Evolutionary conservation across 2,329 filamentous ascomycete genomes (phyloP), one percentile per base, ranked within the genome.

Genomic region (Diaporthe sp.): DNA sequence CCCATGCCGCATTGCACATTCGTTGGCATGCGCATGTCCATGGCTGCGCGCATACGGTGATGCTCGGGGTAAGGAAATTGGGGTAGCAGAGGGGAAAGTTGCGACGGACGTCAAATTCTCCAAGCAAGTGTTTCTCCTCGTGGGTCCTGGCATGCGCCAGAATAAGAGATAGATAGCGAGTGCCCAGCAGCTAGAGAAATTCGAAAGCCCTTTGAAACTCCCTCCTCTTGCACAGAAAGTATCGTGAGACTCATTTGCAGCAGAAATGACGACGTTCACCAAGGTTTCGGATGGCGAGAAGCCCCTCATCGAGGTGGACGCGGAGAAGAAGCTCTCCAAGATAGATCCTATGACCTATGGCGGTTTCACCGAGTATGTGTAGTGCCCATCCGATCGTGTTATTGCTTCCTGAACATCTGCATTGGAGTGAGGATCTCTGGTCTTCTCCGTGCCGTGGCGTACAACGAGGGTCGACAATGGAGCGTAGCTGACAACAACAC

Each of bases 261-360:
- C 39, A 73, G 76, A 83, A 71, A 95, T 95, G 94, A 91, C 94
- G 13, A 94, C 92, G 63, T 95, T 94, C 81, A 95, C 93, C 34
- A 91, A 90, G 81, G 90, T 94, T 78, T 80, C 85, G 13, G 90
- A 92, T 74, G 87, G 87, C 78, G 90, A 92, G 79, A 88, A 85
- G 76, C 89, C 93, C 63, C 89, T 88, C 78, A 94, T 95, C 80
- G 89, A 89, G 72, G 86, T 96, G 76, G 90, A 94, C 81, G 87
- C 92, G 7, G 83, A 85, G 22, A 90, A 93, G 82, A 91, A 89
- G 79, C 85, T 96, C 73, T 92, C 93, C 75, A 92, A 92, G 82
- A 95, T 97, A 81, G 92, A 95, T 81, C 90, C 94, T 76, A 94
- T 94, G 81, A 94, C 94, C 80, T 97, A 96, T 88, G 93, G 93